Evolutionary conservation across 2,329 filamentous ascomycete species (phyloP), one percentile per base, ranked within the genome.

Genomic region (Alternaria consortialis): DNA sequence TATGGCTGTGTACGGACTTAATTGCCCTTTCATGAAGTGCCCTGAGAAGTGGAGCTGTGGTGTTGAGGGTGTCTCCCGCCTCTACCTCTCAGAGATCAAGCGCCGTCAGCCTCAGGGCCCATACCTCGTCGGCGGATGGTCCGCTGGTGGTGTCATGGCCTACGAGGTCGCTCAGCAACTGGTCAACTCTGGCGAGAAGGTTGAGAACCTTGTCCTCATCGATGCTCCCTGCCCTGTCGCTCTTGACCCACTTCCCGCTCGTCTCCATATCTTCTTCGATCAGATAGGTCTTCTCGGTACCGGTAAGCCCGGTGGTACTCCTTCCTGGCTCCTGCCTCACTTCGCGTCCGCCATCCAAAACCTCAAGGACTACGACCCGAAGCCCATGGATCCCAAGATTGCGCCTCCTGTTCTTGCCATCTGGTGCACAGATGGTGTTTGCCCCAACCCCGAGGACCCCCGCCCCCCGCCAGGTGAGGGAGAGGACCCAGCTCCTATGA

Each of bases 361-460:
- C 15, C 81, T 93, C 31, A 89, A 88, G 70, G 87, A 86, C 73
- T 93, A 93, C 78, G 85, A 88, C 12, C 87, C 90, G 7, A 84
- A 85, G 68, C 87, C 87, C 3, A 87, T 91, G 72, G 82, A 88
- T 36, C 81, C 83, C 47, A 84, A 83, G 7, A 84, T 82, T 63
- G 86, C 85, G 39, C 88, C 90, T 39, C 84, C 86, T 23, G 87
- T 88, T 3, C 86, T 86, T 65, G 83, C 87, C 39, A 87, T 93
- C 68, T 93, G 90, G 88, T 91, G 89, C 72, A 86, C 88, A 64
- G 89, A 93, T 60, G 90, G 90, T 63, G 89, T 93, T 4, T 91
- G 89, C 81, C 86, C 89, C 65, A 81, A 86, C 56, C 87, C 88
- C 6, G 84, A 85, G 50, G 89, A 91, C 75, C 89, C 88, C 40